A percentile compares a stretch with the other conserved stretches of the same genome.
phyloP scores from a whole-genome alignment of 108 stramenopile species.

The Nitzschia sp. region DNA sequence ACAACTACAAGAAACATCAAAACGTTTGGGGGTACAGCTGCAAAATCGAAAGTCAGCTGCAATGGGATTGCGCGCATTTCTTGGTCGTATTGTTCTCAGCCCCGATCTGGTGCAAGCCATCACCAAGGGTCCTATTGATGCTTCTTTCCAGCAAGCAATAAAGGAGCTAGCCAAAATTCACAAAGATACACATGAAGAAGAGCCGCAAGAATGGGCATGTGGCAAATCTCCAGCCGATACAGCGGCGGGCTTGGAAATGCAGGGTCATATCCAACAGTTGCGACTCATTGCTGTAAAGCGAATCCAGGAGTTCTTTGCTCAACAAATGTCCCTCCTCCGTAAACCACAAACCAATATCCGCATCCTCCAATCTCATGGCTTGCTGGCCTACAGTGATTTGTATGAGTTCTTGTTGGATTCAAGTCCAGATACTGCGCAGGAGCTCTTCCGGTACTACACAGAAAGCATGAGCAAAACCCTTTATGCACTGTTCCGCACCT shows the following conservation, averaged over 20 bases:
- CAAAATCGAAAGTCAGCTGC: conserved; percentile 92
- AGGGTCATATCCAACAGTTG: conserved; percentile 82
- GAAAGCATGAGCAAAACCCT: conserved; percentile 94
- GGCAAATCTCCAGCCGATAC: conserved; percentile 75
- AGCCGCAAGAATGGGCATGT: conserved; percentile 47
- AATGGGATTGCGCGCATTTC: conserved; percentile 80
- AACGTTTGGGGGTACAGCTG: conserved; percentile 84
- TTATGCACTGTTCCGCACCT: conserved; percentile 90
- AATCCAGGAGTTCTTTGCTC: conserved; percentile 83
- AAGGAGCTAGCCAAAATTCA: conserved; percentile 85
- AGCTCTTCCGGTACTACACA: conserved; percentile 89
- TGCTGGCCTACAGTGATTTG: conserved; percentile 86
- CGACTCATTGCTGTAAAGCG: conserved; percentile 84
- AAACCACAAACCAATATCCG: conserved; percentile 93
- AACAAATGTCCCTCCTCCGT: conserved; percentile 68
- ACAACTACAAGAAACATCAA: conserved; percentile 90
- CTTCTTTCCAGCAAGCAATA: conserved; percentile 86
- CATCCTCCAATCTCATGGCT: conserved; percentile 91
- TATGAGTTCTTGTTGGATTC: conserved; percentile 89
- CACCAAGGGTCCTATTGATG: conserved; percentile 87
- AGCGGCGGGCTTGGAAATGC: conserved; percentile 87
- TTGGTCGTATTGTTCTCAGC: conserved; percentile 88
- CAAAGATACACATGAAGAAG: conserved; percentile 66
- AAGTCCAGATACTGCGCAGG: conserved; percentile 83
- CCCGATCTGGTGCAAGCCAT: conserved; percentile 83